Evolutionary conservation across 2,329 filamentous ascomycete species (phyloP), one percentile per base, ranked within the genome.

Genomic region (Dactylellina sp.): DNA sequence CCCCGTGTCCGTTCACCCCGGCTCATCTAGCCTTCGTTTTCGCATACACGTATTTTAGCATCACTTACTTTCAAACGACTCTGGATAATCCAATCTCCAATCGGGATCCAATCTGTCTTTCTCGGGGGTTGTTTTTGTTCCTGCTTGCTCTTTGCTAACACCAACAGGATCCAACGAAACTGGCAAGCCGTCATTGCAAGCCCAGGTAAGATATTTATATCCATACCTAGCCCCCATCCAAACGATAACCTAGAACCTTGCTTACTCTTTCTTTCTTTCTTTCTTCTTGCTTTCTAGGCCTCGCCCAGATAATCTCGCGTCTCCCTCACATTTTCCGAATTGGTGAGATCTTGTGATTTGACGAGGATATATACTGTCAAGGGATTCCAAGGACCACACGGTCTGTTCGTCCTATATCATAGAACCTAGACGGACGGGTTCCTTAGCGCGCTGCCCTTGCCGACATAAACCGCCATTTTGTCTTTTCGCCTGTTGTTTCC

Each of bases 81-180:
- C 28, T 9, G 9, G 28, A 32, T 32, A 40, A 28, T 49, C 22
- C 35, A 16, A 49, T 16, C 37, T 49, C 22, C 35, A 16, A 49
- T 16, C 37, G 2, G 18, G 16, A n/a, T 39, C n/a, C 24, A 42
- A 37, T 44, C 28, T 22, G 53, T 44, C 46, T 7, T 52, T 2
- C 46, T 53, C 65, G 40, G 66, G 35, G 59, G 53, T 60, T 55
- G n/a, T n/a, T n/a, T n/a, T n/a, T n/a, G n/a, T n/a, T n/a, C n/a
- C n/a, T n/a, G n/a, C n/a, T n/a, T n/a, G n/a, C n/a, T n/a, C n/a
- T n/a, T n/a, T 5, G 25, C 60, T 72, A 59, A 72, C 28, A 40
- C 55, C 46, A 32, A 46, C 66, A 72, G 66, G 60, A 59, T 42
- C 40, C 14, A 16, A 7, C 16, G 18, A 55, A n/a, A 28, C 14